Base-by-base conservation (phyloP, 2,329 filamentous ascomycete species). In the Ceratocystis lukuohia region DNA sequence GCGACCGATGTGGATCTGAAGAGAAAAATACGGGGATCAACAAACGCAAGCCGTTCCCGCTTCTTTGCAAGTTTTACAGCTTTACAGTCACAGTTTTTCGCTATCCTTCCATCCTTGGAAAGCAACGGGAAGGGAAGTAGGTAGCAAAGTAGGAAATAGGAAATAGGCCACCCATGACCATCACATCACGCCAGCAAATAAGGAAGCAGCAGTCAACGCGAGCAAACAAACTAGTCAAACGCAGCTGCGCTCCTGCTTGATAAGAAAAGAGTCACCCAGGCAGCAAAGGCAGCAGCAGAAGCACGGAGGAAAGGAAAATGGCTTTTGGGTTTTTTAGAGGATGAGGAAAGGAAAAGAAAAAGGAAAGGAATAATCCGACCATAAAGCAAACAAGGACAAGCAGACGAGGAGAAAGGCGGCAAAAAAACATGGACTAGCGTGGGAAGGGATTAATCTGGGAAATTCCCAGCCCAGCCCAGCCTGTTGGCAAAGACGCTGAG, bases 11-110 rank as follows among this genome's bases (percentile, higher is more conserved):
- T 56, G 48, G 46, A 28, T 65, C 33, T 45, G 50, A 28, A 46
- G 44, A 65, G 50, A 50, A 57, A 57, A 59, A 59, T 15, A 28
- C 20, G 44, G 30, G 63, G 50, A 57, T 53, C 22, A 25, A n/a
- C 37, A 59, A 41, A 20, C 48, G 30, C 63, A 53, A 65, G 48
- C 63, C 33, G 48, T 46, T 53, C 30, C 20, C 22, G 20, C 30
- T 56, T 41, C 41, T 53, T 46, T 65, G 22, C 20, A 37, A 22
- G 44, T 28, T 53, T 65, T 30, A 46, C 30, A 46, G 17, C 45
- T 53, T 41, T 48, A 57, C 63, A 41, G 20, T 53, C 57, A 48
- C 30, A 61, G 37, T 10, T 12, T 41, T 41, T 41, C 37, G 37
- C 37, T 41, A 4, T 2, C 33, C 33, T 41, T 41, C 37, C 37